Evolutionary conservation across 345 rosid genomes (phyloP).

Genomic region (Laguncularia racemosa): DNA sequence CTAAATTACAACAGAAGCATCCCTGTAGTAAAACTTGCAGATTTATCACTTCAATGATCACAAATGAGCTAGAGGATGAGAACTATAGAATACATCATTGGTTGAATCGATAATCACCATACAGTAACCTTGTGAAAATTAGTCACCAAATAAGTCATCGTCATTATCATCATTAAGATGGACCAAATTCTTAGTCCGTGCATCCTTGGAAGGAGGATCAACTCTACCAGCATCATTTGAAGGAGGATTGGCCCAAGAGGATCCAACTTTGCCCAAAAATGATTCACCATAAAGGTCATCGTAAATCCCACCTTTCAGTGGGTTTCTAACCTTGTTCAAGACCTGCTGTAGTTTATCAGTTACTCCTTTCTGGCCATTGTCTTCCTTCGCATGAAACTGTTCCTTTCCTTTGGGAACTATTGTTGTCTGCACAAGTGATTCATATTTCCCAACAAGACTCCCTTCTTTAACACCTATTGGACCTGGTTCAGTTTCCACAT

Average conservation of each 20-base stretch:
- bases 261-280: conserved; percentile 62
- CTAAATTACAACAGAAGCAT: too few species aligned
- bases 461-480: conserved; percentile 86
- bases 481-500: conserved; percentile 95
- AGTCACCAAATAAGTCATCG: conserved; percentile 90
- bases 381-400: conserved; percentile 29
- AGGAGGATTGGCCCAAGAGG: conserved; percentile 71
- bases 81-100: too few species aligned
- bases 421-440: conserved; percentile 66
- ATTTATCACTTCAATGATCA: too few species aligned
- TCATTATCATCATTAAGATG: conserved; percentile 39
- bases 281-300: conserved; percentile 79
- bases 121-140: conserved; percentile 4
- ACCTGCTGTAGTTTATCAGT: conserved; percentile 70
- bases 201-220: conserved; percentile 23
- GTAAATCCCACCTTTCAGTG: conserved; percentile 50
- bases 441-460: conserved; percentile 89
- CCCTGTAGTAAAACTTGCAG: too few species aligned
- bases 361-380: conserved; percentile 41
- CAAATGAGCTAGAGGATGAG: too few species aligned
- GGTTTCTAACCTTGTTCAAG: conserved; percentile 51
- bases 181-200: conserved; percentile 20
- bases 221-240: conserved; percentile 9
- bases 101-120: background rate
- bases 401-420: conserved; percentile 77